These are phyloP conservation scores for Colletotrichum brevisporum DNA, from an alignment of 2,329 filamentous ascomycete genomes.

Conservation along the genomic window DNA sequence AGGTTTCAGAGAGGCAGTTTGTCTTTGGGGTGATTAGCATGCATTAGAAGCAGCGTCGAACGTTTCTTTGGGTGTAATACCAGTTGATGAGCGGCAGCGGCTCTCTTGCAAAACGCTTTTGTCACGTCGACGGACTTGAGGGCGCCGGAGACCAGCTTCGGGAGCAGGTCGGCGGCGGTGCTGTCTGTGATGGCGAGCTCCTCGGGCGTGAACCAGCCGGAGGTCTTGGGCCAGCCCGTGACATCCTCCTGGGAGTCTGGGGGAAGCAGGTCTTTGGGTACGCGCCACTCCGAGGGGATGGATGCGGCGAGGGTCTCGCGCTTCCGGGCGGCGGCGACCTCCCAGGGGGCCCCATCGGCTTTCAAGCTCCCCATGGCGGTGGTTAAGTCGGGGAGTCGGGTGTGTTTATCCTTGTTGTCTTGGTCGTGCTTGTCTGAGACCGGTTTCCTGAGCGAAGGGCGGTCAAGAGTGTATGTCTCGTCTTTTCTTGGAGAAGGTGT, in stretches of 20 bases:
- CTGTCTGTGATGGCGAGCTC: conserved; percentile 56
- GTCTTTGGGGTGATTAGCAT: conserved; percentile 46
- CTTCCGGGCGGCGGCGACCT: conserved; percentile 59
- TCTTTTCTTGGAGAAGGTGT: not conserved
- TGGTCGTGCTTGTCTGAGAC: no score
- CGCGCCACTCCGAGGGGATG: conserved; percentile 71
- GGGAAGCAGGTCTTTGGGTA: conserved; percentile 68
- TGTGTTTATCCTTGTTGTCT: not conserved
- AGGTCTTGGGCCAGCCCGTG: conserved; percentile 66
- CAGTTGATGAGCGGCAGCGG: conserved; percentile 53
- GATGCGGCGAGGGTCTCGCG: conserved; percentile 58
- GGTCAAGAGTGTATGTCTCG: not conserved
- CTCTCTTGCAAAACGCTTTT: conserved; percentile 68
- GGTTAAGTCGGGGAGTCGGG: not conserved
- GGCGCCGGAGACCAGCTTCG: conserved; percentile 53
- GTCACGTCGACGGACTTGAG: conserved; percentile 61
- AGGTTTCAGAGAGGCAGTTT: conserved; percentile 68
- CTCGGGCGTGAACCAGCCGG: conserved; percentile 69
- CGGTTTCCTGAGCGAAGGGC: not conserved
- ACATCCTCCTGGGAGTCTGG: conserved; percentile 68
- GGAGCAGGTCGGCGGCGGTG: conserved; percentile 51
- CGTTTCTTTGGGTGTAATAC: not conserved
- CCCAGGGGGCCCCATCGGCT: conserved; percentile 50
- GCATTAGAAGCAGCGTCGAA: rapidly evolving
- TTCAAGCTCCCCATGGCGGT: conserved; percentile 32